These are phyloP conservation scores for Mycena latifolia DNA, from an alignment of 768 basidiomycete species.

Conservation along the genomic window DNA sequence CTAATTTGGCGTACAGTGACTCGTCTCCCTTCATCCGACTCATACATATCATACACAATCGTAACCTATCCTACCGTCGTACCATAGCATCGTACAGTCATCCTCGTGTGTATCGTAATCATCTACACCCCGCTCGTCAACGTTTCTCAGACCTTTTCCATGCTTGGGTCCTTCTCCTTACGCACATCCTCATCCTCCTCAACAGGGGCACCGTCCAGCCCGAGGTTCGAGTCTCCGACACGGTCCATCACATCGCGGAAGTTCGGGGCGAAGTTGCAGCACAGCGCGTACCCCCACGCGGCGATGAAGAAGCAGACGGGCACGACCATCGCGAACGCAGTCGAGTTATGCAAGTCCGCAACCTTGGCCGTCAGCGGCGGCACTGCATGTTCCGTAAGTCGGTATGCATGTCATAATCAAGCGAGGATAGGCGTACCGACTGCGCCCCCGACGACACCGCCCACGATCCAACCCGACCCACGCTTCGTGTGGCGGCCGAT, in stretches of 20 bases:
- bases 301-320: constrained; percentile 46
- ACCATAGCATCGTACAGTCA: no score
- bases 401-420: not conserved
- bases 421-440: constrained; percentile 38
- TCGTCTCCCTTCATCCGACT: no score
- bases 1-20: no score
- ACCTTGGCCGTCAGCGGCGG: constrained; percentile 47
- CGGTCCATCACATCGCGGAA: constrained; percentile 45
- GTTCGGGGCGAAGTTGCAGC: constrained; percentile 46
- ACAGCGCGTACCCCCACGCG: constrained; percentile 43
- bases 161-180: not conserved
- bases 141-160: not conserved
- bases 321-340: constrained; percentile 50
- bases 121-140: not conserved
- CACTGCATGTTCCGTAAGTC: constrained; percentile 32
- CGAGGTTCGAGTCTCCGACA: constrained; percentile 32
- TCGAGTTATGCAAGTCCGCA: constrained; percentile 46
- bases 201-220: not conserved
- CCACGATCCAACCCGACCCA: constrained; percentile 48
- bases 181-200: not conserved
- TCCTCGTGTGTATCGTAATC: not conserved
- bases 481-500: constrained; percentile 50
- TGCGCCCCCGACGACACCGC: constrained; percentile 48
- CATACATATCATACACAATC: no score
- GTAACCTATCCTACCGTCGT: no score